Conservation (phyloP, 441 rosid genomes). For the Brassica balearica region DNA sequence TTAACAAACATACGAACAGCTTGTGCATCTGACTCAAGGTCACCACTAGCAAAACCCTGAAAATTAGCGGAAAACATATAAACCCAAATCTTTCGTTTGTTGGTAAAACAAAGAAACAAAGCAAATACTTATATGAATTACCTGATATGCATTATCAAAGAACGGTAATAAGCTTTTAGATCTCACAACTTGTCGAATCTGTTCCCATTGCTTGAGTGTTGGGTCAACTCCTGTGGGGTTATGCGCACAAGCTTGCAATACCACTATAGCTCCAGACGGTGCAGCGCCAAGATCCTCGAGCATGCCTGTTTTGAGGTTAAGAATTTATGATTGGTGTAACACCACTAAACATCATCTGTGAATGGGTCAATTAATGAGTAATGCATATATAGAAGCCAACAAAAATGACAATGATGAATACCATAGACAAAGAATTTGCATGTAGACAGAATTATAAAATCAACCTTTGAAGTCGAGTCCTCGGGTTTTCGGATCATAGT, state of each 20-base stretch:
- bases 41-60: constrained; percentile 77
- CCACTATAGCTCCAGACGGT: constrained; percentile 68
- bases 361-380: not conserved
- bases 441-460: not conserved
- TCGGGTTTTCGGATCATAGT: constrained; percentile 80
- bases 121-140: constrained; percentile 8
- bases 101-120: constrained; percentile 9
- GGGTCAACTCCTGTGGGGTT: constrained; percentile 85
- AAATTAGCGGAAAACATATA: too few relatives aligned
- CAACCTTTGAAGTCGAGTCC: constrained; percentile 80
- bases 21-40: constrained; percentile 64
- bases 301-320: constrained; percentile 46
- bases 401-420: not conserved
- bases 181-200: constrained; percentile 63
- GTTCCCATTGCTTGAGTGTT: constrained; percentile 71
- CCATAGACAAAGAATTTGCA: not conserved
- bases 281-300: constrained; percentile 69
- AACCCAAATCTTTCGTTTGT: not conserved
- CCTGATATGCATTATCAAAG: constrained; percentile 83
- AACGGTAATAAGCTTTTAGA: constrained; percentile 64
- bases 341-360: not conserved
- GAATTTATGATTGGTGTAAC: not conserved
- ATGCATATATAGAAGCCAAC: not conserved
- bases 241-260: constrained; percentile 78
- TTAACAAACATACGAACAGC: constrained; percentile 70